A percentile compares a stretch with the other conserved stretches of the same genome.
These are phyloP conservation scores for Cordyceps cateniannulata DNA, from an alignment of 2,329 filamentous ascomycete species.

Conservation along the genomic window DNA sequence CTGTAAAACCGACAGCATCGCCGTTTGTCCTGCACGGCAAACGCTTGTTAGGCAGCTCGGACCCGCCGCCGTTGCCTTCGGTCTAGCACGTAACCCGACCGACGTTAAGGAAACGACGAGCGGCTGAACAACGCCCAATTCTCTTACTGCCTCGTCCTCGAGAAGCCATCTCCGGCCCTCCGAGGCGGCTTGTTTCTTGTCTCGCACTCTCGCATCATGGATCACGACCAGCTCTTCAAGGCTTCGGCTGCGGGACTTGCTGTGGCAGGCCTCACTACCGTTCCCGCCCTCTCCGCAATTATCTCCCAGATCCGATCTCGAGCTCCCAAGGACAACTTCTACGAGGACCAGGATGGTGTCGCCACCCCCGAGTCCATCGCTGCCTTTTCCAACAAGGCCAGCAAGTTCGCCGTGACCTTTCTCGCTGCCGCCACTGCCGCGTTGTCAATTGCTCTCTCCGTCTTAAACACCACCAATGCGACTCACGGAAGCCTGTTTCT, in stretches of 20 bases:
- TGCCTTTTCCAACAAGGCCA: constrained; percentile 53
- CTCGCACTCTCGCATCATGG: constrained; percentile 1
- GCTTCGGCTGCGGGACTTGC: constrained; percentile 28
- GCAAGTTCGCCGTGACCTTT: constrained; percentile 48
- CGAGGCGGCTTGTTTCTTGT: background rate
- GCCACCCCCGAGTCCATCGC: constrained; percentile 57
- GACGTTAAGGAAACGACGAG: background rate
- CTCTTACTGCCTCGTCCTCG: background rate
- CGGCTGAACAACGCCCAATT: background rate
- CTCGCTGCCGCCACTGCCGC: constrained; percentile 48
- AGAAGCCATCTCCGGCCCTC: background rate
- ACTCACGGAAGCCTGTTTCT: constrained; percentile 35
- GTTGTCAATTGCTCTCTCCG: constrained; percentile 49
- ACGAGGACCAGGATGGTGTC: constrained; percentile 64
- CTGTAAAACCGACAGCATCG: background rate
- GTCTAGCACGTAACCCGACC: background rate
- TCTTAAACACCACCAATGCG: constrained; percentile 40
- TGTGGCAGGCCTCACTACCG: constrained; percentile 29
- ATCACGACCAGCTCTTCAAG: constrained; percentile 5
- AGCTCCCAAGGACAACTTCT: constrained; percentile 40
- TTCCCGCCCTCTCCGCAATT: constrained; percentile 31
- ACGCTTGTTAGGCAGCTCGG: background rate
- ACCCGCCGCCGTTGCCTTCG: constrained; percentile 2
- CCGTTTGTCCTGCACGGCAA: constrained; percentile 1
- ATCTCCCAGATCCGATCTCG: constrained; percentile 28